Evolutionary conservation across 2,329 filamentous ascomycete genomes (phyloP).

Genomic region (Aureobasidium sp.): DNA sequence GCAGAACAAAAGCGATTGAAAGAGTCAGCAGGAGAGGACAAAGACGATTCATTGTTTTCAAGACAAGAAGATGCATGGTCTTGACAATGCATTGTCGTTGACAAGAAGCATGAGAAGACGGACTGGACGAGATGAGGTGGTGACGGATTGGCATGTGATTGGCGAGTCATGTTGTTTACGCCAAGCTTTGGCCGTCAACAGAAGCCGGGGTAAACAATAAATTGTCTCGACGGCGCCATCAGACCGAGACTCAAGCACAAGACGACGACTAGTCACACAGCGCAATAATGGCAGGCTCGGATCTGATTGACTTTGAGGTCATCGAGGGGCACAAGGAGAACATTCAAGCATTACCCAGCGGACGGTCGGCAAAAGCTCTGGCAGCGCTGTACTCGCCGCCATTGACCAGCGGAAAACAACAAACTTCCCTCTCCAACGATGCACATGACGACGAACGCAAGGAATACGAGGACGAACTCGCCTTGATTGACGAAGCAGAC

Average conservation of each 20-base stretch:
- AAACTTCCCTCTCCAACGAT: conserved; percentile 49
- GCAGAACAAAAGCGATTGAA: background rate
- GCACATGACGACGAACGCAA: conserved; percentile 72
- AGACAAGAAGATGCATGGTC: fast-evolving
- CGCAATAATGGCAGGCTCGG: conserved; percentile 30
- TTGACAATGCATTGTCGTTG: background rate
- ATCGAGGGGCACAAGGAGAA: conserved; percentile 98
- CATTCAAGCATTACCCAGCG: conserved; percentile 85
- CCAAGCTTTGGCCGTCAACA: background rate
- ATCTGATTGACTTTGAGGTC: conserved; percentile 66
- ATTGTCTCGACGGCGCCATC: background rate
- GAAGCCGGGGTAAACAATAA: conserved; percentile 6
- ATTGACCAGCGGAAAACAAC: conserved; percentile 23
- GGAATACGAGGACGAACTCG: conserved; percentile 79
- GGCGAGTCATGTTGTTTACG: conserved; percentile 11
- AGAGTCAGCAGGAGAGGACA: background rate
- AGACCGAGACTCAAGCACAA: background rate
- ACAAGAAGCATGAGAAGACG: background rate
- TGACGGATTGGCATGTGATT: background rate
- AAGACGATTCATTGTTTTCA: background rate
- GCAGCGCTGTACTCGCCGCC: conserved; percentile 67
- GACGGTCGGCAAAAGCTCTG: conserved; percentile 81
- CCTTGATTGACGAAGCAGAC: conserved; percentile 74
- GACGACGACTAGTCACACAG: background rate
- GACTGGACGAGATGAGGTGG: background rate